phyloP scores from a whole-genome alignment of 495 filamentous ascomycete genomes.

The Neurospora hispaniola region DNA sequence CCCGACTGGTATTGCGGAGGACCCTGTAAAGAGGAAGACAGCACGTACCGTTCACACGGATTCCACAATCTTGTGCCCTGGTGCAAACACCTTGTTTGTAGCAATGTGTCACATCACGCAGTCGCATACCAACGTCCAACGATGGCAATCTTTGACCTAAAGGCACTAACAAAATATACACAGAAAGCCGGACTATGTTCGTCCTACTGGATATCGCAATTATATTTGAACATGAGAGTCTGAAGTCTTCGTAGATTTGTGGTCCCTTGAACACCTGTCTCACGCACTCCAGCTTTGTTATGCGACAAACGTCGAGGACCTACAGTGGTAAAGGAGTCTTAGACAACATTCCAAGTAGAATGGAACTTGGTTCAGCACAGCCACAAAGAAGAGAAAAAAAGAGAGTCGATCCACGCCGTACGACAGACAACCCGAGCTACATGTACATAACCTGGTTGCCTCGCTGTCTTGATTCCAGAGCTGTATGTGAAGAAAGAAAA shows the following conservation, averaged over 20 bases:
- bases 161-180: not conserved
- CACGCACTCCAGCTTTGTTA: not conserved
- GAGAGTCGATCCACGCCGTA: not conserved
- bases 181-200: not conserved
- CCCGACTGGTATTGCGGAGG: not conserved
- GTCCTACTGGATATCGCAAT: not conserved
- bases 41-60: not conserved
- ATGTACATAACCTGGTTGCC: not conserved
- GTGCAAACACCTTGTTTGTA: not conserved
- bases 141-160: not conserved
- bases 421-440: not conserved
- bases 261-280: not conserved
- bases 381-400: not conserved
- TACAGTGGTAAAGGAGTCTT: not conserved
- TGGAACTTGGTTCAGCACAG: not conserved
- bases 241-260: not conserved
- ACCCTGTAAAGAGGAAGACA: not conserved
- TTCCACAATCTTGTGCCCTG: not conserved
- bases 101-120: not conserved
- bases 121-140: not conserved
- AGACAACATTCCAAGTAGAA: not conserved
- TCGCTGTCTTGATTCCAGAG: not conserved
- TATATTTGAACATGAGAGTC: not conserved
- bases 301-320: not conserved
- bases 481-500: not conserved